Evolutionary conservation across 2,329 filamentous ascomycete species (phyloP).

Genomic region (Monosporascus sp.): DNA sequence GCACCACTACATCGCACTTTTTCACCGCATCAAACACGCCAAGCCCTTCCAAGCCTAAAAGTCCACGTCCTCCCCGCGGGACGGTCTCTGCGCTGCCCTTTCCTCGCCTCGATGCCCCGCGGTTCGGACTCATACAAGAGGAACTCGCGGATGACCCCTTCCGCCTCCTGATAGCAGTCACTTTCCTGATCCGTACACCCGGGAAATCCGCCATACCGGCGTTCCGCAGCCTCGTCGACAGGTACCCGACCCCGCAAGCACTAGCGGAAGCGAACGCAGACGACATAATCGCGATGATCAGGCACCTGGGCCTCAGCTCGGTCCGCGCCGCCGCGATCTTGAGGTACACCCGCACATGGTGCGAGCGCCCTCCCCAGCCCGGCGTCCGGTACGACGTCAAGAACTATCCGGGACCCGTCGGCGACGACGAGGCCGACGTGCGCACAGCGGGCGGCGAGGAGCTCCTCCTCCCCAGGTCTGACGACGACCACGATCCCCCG

Average conservation of each 20-base stretch:
- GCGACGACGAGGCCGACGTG: slow-evolving; percentile 25
- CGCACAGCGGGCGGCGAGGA: slow-evolving; percentile 9
- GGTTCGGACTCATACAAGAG: slow-evolving; percentile 83
- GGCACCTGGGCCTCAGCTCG: slow-evolving; percentile 65
- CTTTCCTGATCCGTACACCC: slow-evolving; percentile 77
- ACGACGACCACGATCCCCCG: background rate
- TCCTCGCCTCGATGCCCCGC: slow-evolving; percentile 56
- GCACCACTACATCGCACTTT: slow-evolving; percentile 29
- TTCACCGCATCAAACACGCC: slow-evolving; percentile 17
- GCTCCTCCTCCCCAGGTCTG: background rate
- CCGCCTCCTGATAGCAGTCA: slow-evolving; percentile 73
- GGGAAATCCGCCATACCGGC: slow-evolving; percentile 71
- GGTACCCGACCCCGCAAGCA: slow-evolving; percentile 61
- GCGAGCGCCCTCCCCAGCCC: slow-evolving; percentile 55
- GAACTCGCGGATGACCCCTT: slow-evolving; percentile 71
- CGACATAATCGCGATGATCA: slow-evolving; percentile 59
- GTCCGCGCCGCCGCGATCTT: slow-evolving; percentile 65
- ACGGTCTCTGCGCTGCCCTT: slow-evolving; percentile 57
- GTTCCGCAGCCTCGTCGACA: slow-evolving; percentile 62
- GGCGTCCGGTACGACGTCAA: slow-evolving; percentile 50
- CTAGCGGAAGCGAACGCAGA: slow-evolving; percentile 54
- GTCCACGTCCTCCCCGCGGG: slow-evolving; percentile 34
- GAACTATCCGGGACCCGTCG: slow-evolving; percentile 34
- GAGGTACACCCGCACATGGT: slow-evolving; percentile 65
- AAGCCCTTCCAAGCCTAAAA: slow-evolving; percentile 15